Evolutionary conservation across 2,329 filamentous ascomycete genomes (phyloP).

Genomic region (Xylaria sp.): DNA sequence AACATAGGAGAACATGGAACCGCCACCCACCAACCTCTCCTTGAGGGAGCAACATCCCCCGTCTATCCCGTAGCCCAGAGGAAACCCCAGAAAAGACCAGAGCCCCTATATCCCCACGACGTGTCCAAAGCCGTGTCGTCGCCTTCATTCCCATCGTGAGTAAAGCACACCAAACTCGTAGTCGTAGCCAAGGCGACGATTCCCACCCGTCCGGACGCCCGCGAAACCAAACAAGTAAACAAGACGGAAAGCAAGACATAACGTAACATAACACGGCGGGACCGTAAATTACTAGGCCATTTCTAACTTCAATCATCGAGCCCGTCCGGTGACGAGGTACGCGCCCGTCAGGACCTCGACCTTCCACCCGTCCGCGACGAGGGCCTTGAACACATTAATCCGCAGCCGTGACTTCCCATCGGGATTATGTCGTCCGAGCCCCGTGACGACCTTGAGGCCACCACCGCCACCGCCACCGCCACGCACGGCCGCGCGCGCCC

Average conservation of each 20-base stretch:
- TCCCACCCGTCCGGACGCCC: background rate
- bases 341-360: constrained; percentile 74
- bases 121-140: no score
- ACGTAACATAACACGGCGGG: background rate
- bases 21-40: background rate
- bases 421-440: constrained; percentile 77
- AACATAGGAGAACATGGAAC: background rate
- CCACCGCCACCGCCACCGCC: no score
- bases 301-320: constrained; percentile 37
- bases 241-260: background rate
- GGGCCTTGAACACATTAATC: constrained; percentile 76
- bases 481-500: constrained; percentile 61
- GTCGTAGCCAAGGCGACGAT: background rate
- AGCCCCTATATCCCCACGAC: no score
- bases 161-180: background rate
- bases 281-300: no score
- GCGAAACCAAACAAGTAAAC: background rate
- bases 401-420: constrained; percentile 78
- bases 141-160: no score
- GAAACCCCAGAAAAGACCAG: no score
- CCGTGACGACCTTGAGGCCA: constrained; percentile 79
- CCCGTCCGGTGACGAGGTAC: constrained; percentile 69
- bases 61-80: no score
- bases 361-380: constrained; percentile 83
- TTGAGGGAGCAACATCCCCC: no score